Conservation (phyloP, 2,329 filamentous ascomycete genomes). For the Trichothecium roseum region DNA sequence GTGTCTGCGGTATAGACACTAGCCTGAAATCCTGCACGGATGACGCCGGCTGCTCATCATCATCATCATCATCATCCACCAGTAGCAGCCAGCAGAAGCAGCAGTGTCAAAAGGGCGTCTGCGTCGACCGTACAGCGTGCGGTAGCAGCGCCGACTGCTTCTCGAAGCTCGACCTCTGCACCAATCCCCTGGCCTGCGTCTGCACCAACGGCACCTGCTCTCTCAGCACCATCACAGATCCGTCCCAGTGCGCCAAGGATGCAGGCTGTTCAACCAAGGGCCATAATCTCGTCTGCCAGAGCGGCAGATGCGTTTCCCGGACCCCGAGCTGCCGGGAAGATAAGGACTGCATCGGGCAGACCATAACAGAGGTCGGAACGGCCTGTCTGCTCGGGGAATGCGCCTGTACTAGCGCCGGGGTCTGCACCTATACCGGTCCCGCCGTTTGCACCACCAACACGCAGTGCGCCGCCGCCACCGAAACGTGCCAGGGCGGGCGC, state of each 20-base stretch:
- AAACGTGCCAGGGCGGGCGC: slow-evolving; percentile 1
- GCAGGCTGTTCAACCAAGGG: slow-evolving; percentile 1
- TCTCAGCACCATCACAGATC: too few relatives aligned
- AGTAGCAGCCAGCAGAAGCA: too few relatives aligned
- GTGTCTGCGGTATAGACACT: slow-evolving; percentile 3
- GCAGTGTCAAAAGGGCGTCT: slow-evolving; percentile 8
- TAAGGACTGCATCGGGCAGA: too few relatives aligned
- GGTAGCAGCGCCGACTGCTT: slow-evolving; percentile 3
- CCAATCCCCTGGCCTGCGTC: slow-evolving; percentile 5
- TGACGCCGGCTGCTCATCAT: slow-evolving; percentile 4
- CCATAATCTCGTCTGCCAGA: neutral
- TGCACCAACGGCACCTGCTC: slow-evolving; percentile 8
- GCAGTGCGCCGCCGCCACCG: slow-evolving; percentile 2
- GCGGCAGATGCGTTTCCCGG: neutral
- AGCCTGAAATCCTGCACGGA: slow-evolving; percentile 3
- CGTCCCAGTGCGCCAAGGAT: too few relatives aligned
- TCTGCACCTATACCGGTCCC: slow-evolving; percentile 1
- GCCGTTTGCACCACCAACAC: neutral
- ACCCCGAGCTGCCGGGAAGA: too few relatives aligned
- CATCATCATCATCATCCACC: too few relatives aligned
- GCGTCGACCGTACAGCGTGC: slow-evolving; percentile 4
- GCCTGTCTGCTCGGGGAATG: too few relatives aligned
- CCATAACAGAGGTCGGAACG: too few relatives aligned
- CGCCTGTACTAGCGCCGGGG: slow-evolving; percentile 2
- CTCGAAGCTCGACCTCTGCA: slow-evolving; percentile 5